A percentile compares a stretch with the other conserved stretches of the same genome.
Conservation (phyloP, 2,329 filamentous ascomycete genomes). For the Paracoccidioides brasiliensis region DNA sequence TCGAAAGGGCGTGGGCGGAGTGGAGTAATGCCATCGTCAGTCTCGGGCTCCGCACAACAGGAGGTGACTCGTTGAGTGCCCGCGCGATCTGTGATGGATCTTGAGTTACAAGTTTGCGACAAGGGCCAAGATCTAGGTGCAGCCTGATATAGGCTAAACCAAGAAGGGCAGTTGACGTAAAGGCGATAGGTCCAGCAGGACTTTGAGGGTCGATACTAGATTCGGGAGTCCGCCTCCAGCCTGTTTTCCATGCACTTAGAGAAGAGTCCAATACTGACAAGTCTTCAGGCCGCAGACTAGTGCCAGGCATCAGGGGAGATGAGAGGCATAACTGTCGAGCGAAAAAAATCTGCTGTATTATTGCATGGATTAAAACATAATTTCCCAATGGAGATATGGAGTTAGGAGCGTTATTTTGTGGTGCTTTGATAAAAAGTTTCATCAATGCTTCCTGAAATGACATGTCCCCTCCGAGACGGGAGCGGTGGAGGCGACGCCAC, state of each 20-base stretch:
- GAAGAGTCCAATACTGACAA: slow-evolving; percentile 34
- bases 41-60: slow-evolving; percentile 31
- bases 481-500: slow-evolving; percentile 34
- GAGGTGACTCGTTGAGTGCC: slow-evolving; percentile 32
- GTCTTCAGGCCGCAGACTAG: slow-evolving; percentile 33
- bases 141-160: slow-evolving; percentile 36
- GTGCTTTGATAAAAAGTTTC: slow-evolving; percentile 30
- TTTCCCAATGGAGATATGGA: slow-evolving; percentile 40
- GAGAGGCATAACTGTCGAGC: slow-evolving; percentile 37
- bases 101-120: slow-evolving; percentile 35
- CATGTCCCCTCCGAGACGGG: slow-evolving; percentile 22
- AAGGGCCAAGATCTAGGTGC: slow-evolving; percentile 36
- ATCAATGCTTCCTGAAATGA: slow-evolving; percentile 34
- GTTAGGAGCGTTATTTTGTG: slow-evolving; percentile 21
- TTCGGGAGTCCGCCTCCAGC: slow-evolving; percentile 41
- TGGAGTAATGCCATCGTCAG: slow-evolving; percentile 40
- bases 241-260: slow-evolving; percentile 38
- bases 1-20: slow-evolving; percentile 42
- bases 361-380: slow-evolving; percentile 41
- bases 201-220: slow-evolving; percentile 42
- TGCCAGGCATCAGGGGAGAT: slow-evolving; percentile 30
- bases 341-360: slow-evolving; percentile 43
- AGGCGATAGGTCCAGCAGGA: slow-evolving; percentile 40
- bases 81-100: slow-evolving; percentile 35
- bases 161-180: slow-evolving; percentile 38